A percentile compares a stretch with the other conserved stretches of the same genome.
phyloP scores from a whole-genome alignment of 805 yeast genomes.

The Saturnispora galanensis region DNA sequence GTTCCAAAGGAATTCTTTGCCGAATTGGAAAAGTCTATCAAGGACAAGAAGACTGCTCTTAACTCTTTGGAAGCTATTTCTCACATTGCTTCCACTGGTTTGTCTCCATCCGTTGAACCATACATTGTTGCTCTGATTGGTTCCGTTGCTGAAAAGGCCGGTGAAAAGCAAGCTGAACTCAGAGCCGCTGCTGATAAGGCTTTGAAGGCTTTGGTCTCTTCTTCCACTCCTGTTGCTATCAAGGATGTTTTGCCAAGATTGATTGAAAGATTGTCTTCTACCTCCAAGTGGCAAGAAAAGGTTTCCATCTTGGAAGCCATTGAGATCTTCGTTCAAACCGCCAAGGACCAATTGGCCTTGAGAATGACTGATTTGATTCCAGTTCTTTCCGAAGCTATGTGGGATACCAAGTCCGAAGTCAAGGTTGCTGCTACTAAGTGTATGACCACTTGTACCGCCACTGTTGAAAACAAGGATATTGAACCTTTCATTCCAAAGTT shows the following conservation, averaged over 20 bases:
- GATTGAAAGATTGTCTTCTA: conserved; percentile 52
- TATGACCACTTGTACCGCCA: conserved; percentile 92
- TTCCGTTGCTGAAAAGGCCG: conserved; percentile 66
- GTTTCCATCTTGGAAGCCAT: conserved; percentile 79
- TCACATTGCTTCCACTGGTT: conserved; percentile 75
- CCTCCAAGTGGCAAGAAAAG: conserved; percentile 98
- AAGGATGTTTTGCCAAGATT: conserved; percentile 82
- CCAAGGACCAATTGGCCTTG: conserved; percentile 91
- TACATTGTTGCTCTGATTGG: conserved; percentile 71
- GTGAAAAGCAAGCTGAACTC: conserved; percentile 79
- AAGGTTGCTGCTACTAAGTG: conserved; percentile 94
- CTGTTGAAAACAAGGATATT: conserved; percentile 99
- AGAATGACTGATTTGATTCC: conserved; percentile 99
- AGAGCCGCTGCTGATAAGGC: conserved; percentile 69
- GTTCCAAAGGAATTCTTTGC: conserved; percentile 84
- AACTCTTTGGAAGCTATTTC: conserved; percentile 77
- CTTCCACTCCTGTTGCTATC: conserved; percentile 88
- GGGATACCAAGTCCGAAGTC: conserved; percentile 99
- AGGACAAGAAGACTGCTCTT: conserved; percentile 71
- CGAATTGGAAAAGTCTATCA: conserved; percentile 64
- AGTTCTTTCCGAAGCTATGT: conserved; percentile 97
- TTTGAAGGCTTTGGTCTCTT: conserved; percentile 63
- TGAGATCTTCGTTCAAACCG: conserved; percentile 81
- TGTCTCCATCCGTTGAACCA: conserved; percentile 94
- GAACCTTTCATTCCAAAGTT: conserved; percentile 97